These are phyloP conservation scores for Dipteronia dyeriana DNA, from an alignment of 345 rosid species.

Conservation along the genomic window DNA sequence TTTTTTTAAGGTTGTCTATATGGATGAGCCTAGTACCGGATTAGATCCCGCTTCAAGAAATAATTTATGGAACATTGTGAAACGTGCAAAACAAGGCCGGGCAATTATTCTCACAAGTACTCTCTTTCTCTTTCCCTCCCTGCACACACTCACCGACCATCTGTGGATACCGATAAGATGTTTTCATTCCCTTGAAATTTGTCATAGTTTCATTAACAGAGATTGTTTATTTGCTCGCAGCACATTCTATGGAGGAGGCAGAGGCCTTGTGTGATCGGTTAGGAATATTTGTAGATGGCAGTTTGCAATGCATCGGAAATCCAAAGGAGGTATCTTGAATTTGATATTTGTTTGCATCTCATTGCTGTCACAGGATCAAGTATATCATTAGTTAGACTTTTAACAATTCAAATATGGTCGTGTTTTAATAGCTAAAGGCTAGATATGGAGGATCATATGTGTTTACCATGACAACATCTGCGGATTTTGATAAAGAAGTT, in stretches of 20 bases:
- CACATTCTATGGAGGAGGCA: constrained; percentile 99
- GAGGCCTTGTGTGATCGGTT: constrained; percentile 84
- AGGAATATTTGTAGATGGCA: constrained; percentile 84
- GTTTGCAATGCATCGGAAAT: constrained; percentile 94
- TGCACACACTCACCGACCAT: background rate
- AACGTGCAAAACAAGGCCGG: constrained; percentile 71
- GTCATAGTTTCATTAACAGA: constrained; percentile 8
- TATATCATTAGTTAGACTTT: background rate
- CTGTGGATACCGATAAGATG: background rate
- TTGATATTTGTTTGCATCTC: background rate
- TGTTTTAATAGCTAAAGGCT: constrained; percentile 58
- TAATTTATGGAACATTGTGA: constrained; percentile 82
- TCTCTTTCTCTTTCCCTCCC: background rate
- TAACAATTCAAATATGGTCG: background rate
- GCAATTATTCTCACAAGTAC: constrained; percentile 93
- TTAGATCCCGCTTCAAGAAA: constrained; percentile 94
- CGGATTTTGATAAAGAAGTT: constrained; percentile 58
- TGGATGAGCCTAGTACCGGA: constrained; percentile 99
- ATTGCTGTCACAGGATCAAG: background rate
- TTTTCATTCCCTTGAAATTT: background rate
- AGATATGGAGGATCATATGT: constrained; percentile 88
- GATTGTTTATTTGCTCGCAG: constrained; percentile 35
- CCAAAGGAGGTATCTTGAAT: constrained; percentile 65
- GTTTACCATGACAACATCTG: constrained; percentile 80
- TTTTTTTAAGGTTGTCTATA: constrained; percentile 72